A percentile compares a stretch with the other conserved stretches of the same genome.
Evolutionary conservation across 495 filamentous ascomycete species (phyloP).

Genomic region (Aeminium ludgeri): DNA sequence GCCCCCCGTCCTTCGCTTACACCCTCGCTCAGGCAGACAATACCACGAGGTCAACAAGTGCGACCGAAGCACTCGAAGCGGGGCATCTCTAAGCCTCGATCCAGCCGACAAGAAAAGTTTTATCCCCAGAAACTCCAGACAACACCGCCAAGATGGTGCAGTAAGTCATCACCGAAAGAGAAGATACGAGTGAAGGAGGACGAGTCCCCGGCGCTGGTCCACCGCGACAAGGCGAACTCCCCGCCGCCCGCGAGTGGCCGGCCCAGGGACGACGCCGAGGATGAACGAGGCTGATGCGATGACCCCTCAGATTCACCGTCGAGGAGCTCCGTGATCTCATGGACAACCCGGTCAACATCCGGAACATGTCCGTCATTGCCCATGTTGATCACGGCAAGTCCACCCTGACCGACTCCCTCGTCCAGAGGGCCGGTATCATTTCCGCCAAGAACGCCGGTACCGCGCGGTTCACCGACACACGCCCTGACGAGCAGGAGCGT

Average conservation of each 20-base stretch:
- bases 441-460: slow-evolving; percentile 95
- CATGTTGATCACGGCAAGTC: slow-evolving; percentile 99
- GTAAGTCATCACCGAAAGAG: slow-evolving; percentile 45
- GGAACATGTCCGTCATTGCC: slow-evolving; percentile 99
- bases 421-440: slow-evolving; percentile 99
- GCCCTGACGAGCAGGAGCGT: slow-evolving; percentile 94
- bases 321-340: slow-evolving; percentile 94
- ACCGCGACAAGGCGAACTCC: too few species aligned
- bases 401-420: slow-evolving; percentile 94
- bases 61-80: slow-evolving; percentile 11
- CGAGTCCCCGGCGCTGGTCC: too few species aligned
- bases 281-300: slow-evolving; percentile 5
- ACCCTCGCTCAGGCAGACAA: slow-evolving; percentile 10
- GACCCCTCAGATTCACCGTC: slow-evolving; percentile 75
- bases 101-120: slow-evolving; percentile 2
- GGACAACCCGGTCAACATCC: slow-evolving; percentile 96
- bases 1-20: not conserved
- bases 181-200: not conserved
- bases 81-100: slow-evolving; percentile 5
- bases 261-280: too few species aligned
- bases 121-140: slow-evolving; percentile 9
- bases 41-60: slow-evolving; percentile 7
- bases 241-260: too few species aligned
- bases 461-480: slow-evolving; percentile 89
- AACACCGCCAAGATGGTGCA: slow-evolving; percentile 97